Evolutionary conservation across 306 rosid genomes (phyloP), one percentile per base, ranked within the genome.

Genomic region (Echinosophora koreensis): DNA sequence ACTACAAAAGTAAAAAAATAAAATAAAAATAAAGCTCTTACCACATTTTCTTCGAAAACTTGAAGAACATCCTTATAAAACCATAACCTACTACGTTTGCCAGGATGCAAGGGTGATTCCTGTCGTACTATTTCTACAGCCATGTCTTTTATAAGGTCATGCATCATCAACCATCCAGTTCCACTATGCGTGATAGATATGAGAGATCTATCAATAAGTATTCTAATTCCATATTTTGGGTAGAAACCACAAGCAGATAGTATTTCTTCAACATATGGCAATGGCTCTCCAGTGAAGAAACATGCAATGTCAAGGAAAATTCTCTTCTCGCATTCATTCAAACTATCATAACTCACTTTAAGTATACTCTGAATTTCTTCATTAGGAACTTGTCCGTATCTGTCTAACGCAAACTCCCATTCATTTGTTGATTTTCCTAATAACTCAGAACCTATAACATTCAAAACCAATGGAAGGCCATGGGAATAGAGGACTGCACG

Each of bases 391-490:
- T 6, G 6, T 60, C 60, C 60, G 46, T 44, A 73, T 44, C 35
- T 60, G 0, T 60, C 59, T 16, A 73, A 17, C 28, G 49, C 69
- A 30, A 46, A 13, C 16, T 60, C 60, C 49, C 66, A 60, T 30
- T 47, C 79, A 16, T 16, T 5, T 0, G 3, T 1, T 61, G 69
- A 46, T 18, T 52, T 75, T 35, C 57, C 58, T n/a, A 50, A 50
- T 52, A 75, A 63, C 18, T 63, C 5, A 75, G 80, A 34, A 50
- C 62, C 55, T 5, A 65, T 41, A 35, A 65, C 32, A 3, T 74
- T 60, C 62, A 74, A 49, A 62, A 52, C 15, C 70, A 75, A 49
- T 44, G 79, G 70, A 46, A 74, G 78, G 49, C 69, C 78, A 30
- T 5, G 2, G 9, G 57, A 42, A 46, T 51, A 46, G 56, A 5